These are phyloP conservation scores for Lyophyllum shimeji DNA, from an alignment of 768 basidiomycete species.

Conservation along the genomic window DNA sequence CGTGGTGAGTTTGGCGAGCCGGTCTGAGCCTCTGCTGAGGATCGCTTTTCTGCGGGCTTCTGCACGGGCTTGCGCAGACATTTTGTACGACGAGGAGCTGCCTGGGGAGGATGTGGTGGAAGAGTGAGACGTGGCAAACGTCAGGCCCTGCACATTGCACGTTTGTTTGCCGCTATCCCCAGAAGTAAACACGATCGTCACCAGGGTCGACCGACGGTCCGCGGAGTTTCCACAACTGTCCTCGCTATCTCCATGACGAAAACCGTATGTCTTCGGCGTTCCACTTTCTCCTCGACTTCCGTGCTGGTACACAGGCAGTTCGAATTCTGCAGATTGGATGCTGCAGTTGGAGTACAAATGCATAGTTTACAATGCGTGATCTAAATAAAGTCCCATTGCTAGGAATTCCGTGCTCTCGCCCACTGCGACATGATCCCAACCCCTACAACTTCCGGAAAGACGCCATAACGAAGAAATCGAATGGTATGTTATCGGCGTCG, in stretches of 20 bases:
- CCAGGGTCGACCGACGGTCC: background rate
- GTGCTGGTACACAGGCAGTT: background rate
- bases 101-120: conserved; percentile 4
- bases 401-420: background rate
- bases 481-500: conserved; percentile 6
- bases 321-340: conserved; percentile 9
- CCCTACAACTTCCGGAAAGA: conserved; percentile 1
- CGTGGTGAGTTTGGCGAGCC: conserved; percentile 77
- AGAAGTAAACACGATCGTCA: conserved; percentile 6
- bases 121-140: conserved; percentile 22
- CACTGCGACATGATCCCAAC: background rate
- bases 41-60: conserved; percentile 81
- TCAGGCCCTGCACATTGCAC: background rate
- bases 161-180: conserved; percentile 12
- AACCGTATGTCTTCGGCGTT: background rate
- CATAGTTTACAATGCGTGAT: conserved; percentile 2
- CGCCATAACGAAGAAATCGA: background rate
- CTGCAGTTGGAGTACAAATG: conserved; percentile 11
- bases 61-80: conserved; percentile 66
- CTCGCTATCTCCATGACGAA: background rate
- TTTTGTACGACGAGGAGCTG: conserved; percentile 11
- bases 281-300: background rate
- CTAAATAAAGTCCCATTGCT: no score
- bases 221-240: background rate
- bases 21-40: conserved; percentile 66